phyloP scores from a whole-genome alignment of 2,329 filamentous ascomycete genomes.

The Drechslerella dactyloides region DNA sequence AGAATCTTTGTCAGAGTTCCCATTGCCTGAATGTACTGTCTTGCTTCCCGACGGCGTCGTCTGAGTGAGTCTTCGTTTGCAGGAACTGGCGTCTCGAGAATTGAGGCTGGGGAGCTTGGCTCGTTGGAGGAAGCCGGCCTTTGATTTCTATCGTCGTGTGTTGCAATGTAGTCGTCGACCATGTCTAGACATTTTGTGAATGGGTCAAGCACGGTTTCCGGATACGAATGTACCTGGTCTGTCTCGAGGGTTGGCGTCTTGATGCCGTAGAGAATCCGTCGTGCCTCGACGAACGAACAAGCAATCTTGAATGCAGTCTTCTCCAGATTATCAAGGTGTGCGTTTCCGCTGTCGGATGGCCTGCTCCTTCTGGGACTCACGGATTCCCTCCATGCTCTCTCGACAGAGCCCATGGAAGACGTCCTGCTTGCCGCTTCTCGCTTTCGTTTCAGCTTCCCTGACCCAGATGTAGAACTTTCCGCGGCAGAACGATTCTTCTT shows the following conservation, averaged over 20 bases:
- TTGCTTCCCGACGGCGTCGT: conserved; percentile 35
- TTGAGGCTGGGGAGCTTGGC: conserved; percentile 10
- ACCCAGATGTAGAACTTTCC: conserved; percentile 54
- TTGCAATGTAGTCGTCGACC: conserved; percentile 69
- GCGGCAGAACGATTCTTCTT: conserved; percentile 56
- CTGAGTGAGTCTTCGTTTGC: conserved; percentile 36
- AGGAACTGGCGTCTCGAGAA: conserved; percentile 37
- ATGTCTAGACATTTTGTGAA: conserved; percentile 64
- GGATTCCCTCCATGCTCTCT: conserved; percentile 59
- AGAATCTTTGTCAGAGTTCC: conserved; percentile 34
- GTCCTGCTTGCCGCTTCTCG: conserved; percentile 61
- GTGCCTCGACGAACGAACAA: conserved; percentile 64
- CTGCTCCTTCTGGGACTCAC: conserved; percentile 63
- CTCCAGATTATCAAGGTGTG: conserved; percentile 62
- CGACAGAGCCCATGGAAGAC: conserved; percentile 58
- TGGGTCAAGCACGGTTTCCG: conserved; percentile 59
- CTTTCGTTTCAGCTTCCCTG: conserved; percentile 65
- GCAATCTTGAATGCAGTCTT: conserved; percentile 65
- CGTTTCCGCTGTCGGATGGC: conserved; percentile 56
- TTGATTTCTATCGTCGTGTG: conserved; percentile 60
- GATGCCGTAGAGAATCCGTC: conserved; percentile 65
- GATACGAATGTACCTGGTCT: conserved; percentile 16
- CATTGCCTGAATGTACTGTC: conserved; percentile 43
- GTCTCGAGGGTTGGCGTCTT: conserved; percentile 28
- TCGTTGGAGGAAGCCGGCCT: conserved; percentile 17